Percentiles rank a stretch among this genome's conserved stretches.
Evolutionary conservation across 768 basidiomycete genomes (phyloP).

Genomic region (Tricholoma hemisulphureum): DNA sequence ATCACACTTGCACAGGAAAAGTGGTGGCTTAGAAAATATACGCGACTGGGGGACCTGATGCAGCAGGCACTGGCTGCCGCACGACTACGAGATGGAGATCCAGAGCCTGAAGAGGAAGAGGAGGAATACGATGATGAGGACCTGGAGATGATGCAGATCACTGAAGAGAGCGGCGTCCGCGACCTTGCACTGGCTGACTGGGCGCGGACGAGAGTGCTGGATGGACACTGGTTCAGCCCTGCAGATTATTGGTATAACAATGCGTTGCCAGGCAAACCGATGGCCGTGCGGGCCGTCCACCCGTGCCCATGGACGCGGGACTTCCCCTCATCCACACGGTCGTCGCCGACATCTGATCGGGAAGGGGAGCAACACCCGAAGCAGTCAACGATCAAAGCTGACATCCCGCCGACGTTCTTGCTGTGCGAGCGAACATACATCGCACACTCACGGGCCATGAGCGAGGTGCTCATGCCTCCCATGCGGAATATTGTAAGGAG

Average conservation of each 20-base stretch:
- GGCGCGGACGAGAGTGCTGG: slow-evolving; percentile 68
- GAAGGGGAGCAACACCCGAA: slow-evolving; percentile 46
- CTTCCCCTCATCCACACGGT: slow-evolving; percentile 13
- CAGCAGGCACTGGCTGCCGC: slow-evolving; percentile 65
- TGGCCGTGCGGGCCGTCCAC: slow-evolving; percentile 39
- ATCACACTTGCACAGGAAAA: slow-evolving; percentile 64
- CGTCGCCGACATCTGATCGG: slow-evolving; percentile 18
- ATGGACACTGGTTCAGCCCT: slow-evolving; percentile 75
- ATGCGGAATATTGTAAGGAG: slow-evolving; percentile 69
- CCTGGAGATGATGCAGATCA: slow-evolving; percentile 38
- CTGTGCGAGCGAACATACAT: slow-evolving; percentile 66
- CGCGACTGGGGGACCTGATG: slow-evolving; percentile 65
- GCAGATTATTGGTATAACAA: slow-evolving; percentile 65
- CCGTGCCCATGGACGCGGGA: slow-evolving; percentile 66
- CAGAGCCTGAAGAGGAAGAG: slow-evolving; percentile 33
- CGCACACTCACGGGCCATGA: slow-evolving; percentile 58
- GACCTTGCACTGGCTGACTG: slow-evolving; percentile 69
- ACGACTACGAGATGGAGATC: slow-evolving; percentile 36
- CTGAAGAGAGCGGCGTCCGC: slow-evolving; percentile 42
- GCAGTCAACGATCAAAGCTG: slow-evolving; percentile 44
- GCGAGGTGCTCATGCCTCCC: slow-evolving; percentile 58
- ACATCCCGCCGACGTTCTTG: slow-evolving; percentile 56
- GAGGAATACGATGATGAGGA: slow-evolving; percentile 48
- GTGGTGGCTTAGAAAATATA: slow-evolving; percentile 63
- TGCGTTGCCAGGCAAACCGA: slow-evolving; percentile 36